phyloP scores from a whole-genome alignment of 2,329 filamentous ascomycete genomes.

The Fusarium sp. region DNA sequence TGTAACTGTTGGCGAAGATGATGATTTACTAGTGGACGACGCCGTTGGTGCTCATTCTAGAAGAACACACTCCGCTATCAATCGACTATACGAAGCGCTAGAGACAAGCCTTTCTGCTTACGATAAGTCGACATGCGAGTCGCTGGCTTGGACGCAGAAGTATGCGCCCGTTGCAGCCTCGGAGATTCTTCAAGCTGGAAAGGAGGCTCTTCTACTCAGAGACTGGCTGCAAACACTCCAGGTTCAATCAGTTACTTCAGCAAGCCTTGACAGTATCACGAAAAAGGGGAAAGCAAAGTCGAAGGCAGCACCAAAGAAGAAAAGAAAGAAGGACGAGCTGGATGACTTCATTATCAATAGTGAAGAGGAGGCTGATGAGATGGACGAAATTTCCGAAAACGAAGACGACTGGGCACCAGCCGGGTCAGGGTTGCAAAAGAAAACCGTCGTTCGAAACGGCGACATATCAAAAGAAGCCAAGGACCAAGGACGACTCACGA shows the following conservation, averaged over 20 bases:
- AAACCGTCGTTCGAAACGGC: conserved; percentile 66
- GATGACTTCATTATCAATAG: conserved; percentile 85
- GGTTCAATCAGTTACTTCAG: conserved; percentile 80
- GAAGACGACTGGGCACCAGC: conserved; percentile 63
- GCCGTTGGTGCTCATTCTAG: conserved; percentile 38
- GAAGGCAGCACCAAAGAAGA: conserved; percentile 64
- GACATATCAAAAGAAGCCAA: conserved; percentile 55
- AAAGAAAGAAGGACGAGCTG: conserved; percentile 78
- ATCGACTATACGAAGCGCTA: conserved; percentile 70
- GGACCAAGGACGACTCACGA: conserved; percentile 67
- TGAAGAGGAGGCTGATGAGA: conserved; percentile 77
- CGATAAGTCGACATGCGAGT: conserved; percentile 82
- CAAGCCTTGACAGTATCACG: conserved; percentile 53
- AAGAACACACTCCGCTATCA: conserved; percentile 68
- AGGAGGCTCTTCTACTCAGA: conserved; percentile 76
- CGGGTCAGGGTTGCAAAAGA: conserved; percentile 58
- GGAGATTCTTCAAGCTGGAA: conserved; percentile 81
- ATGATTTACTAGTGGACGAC: conserved; percentile 54
- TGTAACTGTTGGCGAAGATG: conserved; percentile 12
- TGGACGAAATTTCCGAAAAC: conserved; percentile 75
- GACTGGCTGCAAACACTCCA: conserved; percentile 85
- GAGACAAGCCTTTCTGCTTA: conserved; percentile 78
- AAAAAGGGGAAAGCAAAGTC: conserved; percentile 49
- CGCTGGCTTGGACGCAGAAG: conserved; percentile 81
- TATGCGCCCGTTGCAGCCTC: conserved; percentile 78